Evolutionary conservation across 2,329 filamentous ascomycete species (phyloP), one percentile per base, ranked within the genome.

Genomic region (Botrytis byssoidea): DNA sequence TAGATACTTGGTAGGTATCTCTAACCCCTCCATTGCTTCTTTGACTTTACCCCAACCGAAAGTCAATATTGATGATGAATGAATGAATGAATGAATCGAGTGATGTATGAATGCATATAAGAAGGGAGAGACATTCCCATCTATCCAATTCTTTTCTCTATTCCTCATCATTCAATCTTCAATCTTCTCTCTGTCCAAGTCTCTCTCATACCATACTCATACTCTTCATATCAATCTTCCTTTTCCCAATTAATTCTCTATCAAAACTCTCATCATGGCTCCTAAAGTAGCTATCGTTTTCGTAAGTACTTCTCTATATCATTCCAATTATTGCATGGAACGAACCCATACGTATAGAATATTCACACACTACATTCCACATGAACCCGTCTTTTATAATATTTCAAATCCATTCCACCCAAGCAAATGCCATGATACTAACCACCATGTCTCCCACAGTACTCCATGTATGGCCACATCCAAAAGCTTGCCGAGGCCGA

Each of bases 401-500:
- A 6, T 22, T 55, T 51, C 42, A 7, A 25, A 57, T 29, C 12
- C 14, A 32, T 51, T 16, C 25, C 5, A 48, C 48, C n/a, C 4
- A 22, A 16, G 35, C n/a, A 40, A 29, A 4, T 18, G 48, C 48
- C 46, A 51, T 37, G n/a, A 48, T 63, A 12, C 72, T 70, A 67
- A 75, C 22, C 29, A 3, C 55, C 16, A 37, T 55, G 29, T 60
- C 20, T 51, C 20, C 44, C 20, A 73, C 75, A 96, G 93, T 97
- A 97, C 86, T 97, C 94, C 78, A 93, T 94, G 89, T 97, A 96
- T 85, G 95, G 96, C 85, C 95, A 98, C 85, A 92, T 98, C 84
- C 86, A 88, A 84, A 85, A 90, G 82, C 84, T 98, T 80, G 96
- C 95, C 80, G 90, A 96, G 83, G 94, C 94, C 77, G 95, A 98